Conservation (phyloP, 2,329 filamentous ascomycete species). For the Nemania sp. region DNA sequence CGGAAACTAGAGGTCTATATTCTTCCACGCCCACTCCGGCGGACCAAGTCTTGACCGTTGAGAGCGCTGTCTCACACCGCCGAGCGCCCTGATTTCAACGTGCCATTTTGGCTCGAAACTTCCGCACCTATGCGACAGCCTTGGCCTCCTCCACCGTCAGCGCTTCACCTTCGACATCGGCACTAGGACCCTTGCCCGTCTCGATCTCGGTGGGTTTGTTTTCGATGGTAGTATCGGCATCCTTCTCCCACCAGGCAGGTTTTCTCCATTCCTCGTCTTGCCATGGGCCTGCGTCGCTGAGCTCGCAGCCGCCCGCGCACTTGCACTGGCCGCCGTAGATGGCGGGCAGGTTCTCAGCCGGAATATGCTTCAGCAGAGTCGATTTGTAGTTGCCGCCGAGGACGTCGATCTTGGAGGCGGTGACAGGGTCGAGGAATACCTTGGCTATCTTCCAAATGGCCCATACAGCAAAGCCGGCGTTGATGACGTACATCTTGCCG, state of each 20-base stretch:
- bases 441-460: conserved; percentile 82
- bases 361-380: conserved; percentile 83
- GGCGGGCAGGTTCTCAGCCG: conserved; percentile 86
- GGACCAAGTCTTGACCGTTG: too few species aligned
- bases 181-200: conserved; percentile 41
- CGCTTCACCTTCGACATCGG: conserved; percentile 32
- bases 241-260: conserved; percentile 67
- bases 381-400: conserved; percentile 80
- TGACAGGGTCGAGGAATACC: conserved; percentile 95
- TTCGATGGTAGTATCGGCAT: conserved; percentile 42
- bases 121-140: conserved; percentile 16
- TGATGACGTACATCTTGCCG: conserved; percentile 96
- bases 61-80: background rate
- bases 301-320: conserved; percentile 79
- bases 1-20: too few species aligned
- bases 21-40: too few species aligned
- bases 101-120: background rate
- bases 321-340: conserved; percentile 82
- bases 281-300: conserved; percentile 94
- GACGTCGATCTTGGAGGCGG: conserved; percentile 93
- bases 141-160: conserved; percentile 16
- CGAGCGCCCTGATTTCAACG: background rate
- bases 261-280: conserved; percentile 69
- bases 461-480: conserved; percentile 93
- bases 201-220: conserved; percentile 39